Base-by-base conservation (phyloP, 176 grass and related monocot species). In the Triticum turgidum region DNA sequence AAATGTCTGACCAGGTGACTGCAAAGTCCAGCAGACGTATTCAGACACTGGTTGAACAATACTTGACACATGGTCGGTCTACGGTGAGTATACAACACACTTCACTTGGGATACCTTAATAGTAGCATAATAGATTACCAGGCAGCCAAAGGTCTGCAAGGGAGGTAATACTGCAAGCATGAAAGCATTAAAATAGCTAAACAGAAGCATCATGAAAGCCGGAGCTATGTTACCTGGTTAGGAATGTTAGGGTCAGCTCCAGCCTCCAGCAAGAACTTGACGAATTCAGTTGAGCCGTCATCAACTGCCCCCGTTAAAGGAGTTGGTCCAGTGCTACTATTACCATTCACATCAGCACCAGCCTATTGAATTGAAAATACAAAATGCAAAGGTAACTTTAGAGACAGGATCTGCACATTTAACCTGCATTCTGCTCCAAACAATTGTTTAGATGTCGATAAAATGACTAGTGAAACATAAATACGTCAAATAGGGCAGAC, bases 291-390 rank as follows among this genome's bases (percentile, higher is more conserved):
- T 45, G 52, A 89, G 33, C 33, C 79, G 13, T 72, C 73, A 78
- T 83, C 76, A 72, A 84, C 38, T 69, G 87, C 81, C 39, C 42
- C 42, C 11, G 76, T 89, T 78, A 83, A 83, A 83, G 81, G 52
- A 47, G 74, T 61, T 44, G 80, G 80, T 77, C 80, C 83, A 52
- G 4, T 12, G 9, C n/a, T 22, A 82, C 15, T 61, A 38, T 34
- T 85, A 81, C 33, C 74, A 25, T 92, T 92, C 49, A 78, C 83
- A 89, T 92, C 33, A 59, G 90, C 90, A 37, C 90, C 90, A 83
- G 73, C 90, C 90, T 89, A 77, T 76, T 76, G 15, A 76, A 76
- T 32, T 29, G 42, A 69, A 75, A 67, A 79, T 73, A 83, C 42
- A 69, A 47, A 39, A 35, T 24, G 62, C 35, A 69, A 79, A 59